These are phyloP conservation scores for Polysphondylium violaceum DNA, from an alignment of 78 protist genomes.

Conservation along the genomic window DNA sequence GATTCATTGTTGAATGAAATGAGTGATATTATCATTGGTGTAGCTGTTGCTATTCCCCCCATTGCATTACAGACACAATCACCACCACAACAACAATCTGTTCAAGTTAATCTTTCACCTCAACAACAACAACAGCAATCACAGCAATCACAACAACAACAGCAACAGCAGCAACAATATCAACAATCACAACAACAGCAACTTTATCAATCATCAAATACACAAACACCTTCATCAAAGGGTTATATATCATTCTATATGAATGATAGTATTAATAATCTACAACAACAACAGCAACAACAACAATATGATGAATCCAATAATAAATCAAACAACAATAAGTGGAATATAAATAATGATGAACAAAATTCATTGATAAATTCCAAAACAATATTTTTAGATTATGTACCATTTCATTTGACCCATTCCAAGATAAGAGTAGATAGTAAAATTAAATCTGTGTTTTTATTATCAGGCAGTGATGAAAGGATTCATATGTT, in stretches of 20 bases:
- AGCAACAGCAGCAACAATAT: neutral
- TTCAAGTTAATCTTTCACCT: neutral
- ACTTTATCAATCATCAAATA: too few species aligned
- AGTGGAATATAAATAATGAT: neutral
- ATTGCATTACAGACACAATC: neutral
- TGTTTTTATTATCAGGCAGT: conserved; percentile 57
- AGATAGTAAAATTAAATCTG: neutral
- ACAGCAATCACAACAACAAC: neutral
- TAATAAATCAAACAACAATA: neutral
- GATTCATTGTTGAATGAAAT: neutral
- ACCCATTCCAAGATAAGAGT: neutral
- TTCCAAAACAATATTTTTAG: neutral
- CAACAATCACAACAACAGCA: neutral
- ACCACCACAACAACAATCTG: neutral
- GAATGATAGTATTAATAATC: conserved; percentile 1
- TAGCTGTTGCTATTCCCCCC: neutral
- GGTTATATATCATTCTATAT: neutral
- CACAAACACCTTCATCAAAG: neutral
- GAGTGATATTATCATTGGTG: neutral
- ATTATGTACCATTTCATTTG: conserved; percentile 21
- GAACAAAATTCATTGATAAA: neutral
- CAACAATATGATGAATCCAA: too few species aligned
- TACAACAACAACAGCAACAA: neutral
- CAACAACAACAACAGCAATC: conserved; percentile 16
- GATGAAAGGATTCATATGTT: conserved; percentile 65